phyloP scores from a whole-genome alignment of 2,329 filamentous ascomycete species.

The Botrytis byssoidea region DNA sequence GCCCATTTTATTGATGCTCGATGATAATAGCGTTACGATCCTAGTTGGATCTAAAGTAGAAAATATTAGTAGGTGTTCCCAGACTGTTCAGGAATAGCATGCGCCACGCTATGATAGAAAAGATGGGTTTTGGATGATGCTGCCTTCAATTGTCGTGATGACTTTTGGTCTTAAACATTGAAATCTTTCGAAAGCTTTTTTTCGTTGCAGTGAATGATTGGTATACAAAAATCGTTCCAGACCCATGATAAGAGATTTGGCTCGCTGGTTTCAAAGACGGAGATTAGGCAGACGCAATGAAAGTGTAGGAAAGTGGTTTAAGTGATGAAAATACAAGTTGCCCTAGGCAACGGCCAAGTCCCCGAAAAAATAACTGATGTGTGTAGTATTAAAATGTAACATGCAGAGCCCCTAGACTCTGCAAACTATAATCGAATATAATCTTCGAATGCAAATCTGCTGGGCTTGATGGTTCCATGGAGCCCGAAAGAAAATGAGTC shows the following conservation, averaged over 20 bases:
- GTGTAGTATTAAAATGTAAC: not conserved
- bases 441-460: not conserved
- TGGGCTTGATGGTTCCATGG: not conserved
- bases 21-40: not conserved
- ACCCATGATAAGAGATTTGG: not conserved
- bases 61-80: constrained; percentile 24
- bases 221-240: too few relatives aligned
- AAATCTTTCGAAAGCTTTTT: not conserved
- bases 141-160: not conserved
- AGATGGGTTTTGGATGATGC: not conserved
- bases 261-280: not conserved
- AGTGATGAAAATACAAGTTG: not conserved
- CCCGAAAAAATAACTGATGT: not conserved
- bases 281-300: not conserved
- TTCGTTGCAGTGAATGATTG: not conserved
- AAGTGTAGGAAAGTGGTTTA: not conserved
- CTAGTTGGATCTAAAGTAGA: constrained; percentile 18
- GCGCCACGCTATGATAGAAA: not conserved
- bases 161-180: not conserved
- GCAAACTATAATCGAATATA: not conserved
- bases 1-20: not conserved
- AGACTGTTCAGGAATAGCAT: constrained; percentile 12
- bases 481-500: not conserved
- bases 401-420: not conserved
- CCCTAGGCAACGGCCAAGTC: not conserved